Base-by-base conservation (phyloP, 2,329 filamentous ascomycete species). In the Fusarium penzigii region DNA sequence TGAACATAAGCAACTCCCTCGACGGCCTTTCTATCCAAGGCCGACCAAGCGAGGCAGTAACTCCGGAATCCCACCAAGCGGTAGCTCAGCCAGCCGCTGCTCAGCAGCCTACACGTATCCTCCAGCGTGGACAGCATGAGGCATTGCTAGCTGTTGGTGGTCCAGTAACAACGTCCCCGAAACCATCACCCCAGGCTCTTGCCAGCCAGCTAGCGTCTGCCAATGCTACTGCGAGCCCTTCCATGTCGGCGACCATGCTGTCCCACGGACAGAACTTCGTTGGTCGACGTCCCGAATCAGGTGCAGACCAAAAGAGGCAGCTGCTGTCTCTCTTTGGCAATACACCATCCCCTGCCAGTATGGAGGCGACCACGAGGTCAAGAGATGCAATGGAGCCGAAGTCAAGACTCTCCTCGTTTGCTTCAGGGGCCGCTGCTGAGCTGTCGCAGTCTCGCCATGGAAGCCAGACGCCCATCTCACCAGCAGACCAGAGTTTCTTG, bases 401-500 rank as follows among this genome's bases (percentile, higher is more conserved):
- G 36, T 75, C 75, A 17, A 74, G 74, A 3, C 59, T 78, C 39
- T 71, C 73, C 4, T 78, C 78, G n/a, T 63, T 79, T 47, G 72
- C 72, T 11, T 76, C 78, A 47, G 70, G 69, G 7, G 20, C 20
- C 10, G 65, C 62, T 29, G 72, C 70, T 12, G 73, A 74, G 17
- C 39, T 58, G 41, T 52, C 61, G 2, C 68, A 59, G 20, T 73
- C 72, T 38, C 72, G 77, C 39, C 74, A 78, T 11, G 76, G 75
- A 16, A 81, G 77, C 55, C 75, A 80, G 64, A 77, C 78, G 32
- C 75, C 81, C 12, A 84, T 85, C 42, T 88, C 86, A 5, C 82
- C 88, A 0, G 87, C 84, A 1, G 86, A 94, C 61, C 87, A 89
- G 66, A 86, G 79, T 14, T 94, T 94, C 63, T 73, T 95, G 66